Evolutionary conservation across 257 asterid genomes (phyloP), one percentile per base, ranked within the genome.

Genomic region (Solanum pimpinellifolium): DNA sequence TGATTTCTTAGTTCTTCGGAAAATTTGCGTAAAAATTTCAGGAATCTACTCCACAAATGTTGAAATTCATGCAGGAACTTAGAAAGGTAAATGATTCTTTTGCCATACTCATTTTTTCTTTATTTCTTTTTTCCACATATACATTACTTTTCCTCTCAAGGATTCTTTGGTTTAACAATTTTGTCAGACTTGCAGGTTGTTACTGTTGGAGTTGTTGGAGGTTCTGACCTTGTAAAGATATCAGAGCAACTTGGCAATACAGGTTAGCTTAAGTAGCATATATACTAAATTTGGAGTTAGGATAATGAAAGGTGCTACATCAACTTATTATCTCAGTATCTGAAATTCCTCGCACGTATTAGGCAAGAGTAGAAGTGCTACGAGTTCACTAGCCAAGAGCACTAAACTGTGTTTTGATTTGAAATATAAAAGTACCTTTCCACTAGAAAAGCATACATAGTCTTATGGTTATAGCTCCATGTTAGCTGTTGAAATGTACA

Each of bases 161-260:
- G n/a, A 70, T 10, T 72, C 27, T 33, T 18, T 72, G 44, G 33
- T 27, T 86, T 82, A 60, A 76, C 83, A 25, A 23, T n/a, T 21
- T 62, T 83, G 83, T 41, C 68, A n/a, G 52, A 39, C 77, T 56
- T 83, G 78, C 91, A 97, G 99, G 96, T 94, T 88, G 96, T 93
- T 77, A 92, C 93, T 7, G 93, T 96, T 83, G 99, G 99, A 73
- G 95, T 97, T 65, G 99, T 97, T 90, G 99, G 99, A 87, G 99
- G 99, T 90, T 97, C 99, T 77, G 99, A 97, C 90, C 94, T 97
- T 75, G 95, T 94, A 62, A 97, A 96, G 94, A 97, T 97, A 91
- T 92, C 99, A 42, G 99, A 97, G 86, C 99, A 97, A 93, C 99
- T 97, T 80, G 99, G 98, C 60, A 88, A 70, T 23, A 72, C 98